Base-by-base conservation (phyloP, 2,329 filamentous ascomycete species). In the Grosmannia clavigera region DNA sequence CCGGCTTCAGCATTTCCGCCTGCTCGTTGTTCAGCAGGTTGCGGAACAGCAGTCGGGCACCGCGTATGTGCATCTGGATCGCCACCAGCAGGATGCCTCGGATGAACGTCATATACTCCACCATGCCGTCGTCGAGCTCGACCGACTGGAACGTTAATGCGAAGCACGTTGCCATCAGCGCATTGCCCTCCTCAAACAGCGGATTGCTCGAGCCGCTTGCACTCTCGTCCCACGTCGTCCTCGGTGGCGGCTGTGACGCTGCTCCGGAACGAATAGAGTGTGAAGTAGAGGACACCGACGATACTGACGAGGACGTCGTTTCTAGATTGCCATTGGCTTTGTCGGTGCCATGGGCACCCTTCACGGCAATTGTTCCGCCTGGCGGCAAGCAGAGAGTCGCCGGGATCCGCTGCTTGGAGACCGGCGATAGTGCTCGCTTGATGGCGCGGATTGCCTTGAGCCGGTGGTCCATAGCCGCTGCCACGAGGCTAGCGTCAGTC, bases 361-460 rank as follows among this genome's bases (percentile, higher is more conserved):
- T 12, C 35, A 1, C n/a, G 33, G 50, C 9, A 19, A 14, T 4
- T 6, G 35, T 31, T 2, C 12, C 4, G 43, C 43, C 43, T 19
- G 6, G 2, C 19, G 3, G 43, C 19, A 43, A 43, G 43, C 43
- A 46, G 19, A n/a, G 19, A 19, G 19, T 7, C 5, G 27, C 29
- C n/a, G 46, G 19, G 9, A 31, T 48, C 52, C 58, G 43, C 56
- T 66, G 62, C 65, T 72, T 71, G 25, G 78, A 67, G 4, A 73
- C 70, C 55, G 75, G 73, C 12, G 72, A 68, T 2, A 86, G 70
- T 0, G 78, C 75, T 64, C 77, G 77, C 68, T 85, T 84, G 65
- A 85, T 81, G 6, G 81, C 78, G 61, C 78, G 78, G 66, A 88
- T 81, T 6, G 86, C 84, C 61, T 85, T 81, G 58, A 86, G 73